Conservation (phyloP, 306 rosid genomes). For the Mimosa bimucronata region DNA sequence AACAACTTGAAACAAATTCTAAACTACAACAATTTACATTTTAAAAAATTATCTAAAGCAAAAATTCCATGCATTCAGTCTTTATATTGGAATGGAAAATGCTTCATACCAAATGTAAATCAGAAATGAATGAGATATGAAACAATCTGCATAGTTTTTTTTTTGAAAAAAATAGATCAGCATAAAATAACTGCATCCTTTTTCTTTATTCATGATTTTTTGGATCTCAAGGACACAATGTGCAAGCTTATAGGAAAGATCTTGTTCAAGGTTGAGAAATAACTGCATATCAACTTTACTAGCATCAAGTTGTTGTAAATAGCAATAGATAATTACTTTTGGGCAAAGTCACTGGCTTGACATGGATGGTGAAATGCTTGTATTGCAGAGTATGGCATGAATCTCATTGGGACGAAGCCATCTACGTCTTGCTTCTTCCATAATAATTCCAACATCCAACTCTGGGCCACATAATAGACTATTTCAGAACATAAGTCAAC, state of each 20-base stretch:
- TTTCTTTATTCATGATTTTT: neutral
- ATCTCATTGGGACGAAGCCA: slow-evolving; percentile 99
- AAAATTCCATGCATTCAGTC: slow-evolving; percentile 24
- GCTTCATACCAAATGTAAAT: neutral
- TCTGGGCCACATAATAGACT: slow-evolving; percentile 54
- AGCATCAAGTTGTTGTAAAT: slow-evolving; percentile 26
- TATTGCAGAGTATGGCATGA: slow-evolving; percentile 83
- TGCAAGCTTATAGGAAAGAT: neutral
- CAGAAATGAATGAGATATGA: slow-evolving; percentile 2
- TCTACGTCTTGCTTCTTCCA: slow-evolving; percentile 78
- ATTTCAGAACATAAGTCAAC: slow-evolving; percentile 34
- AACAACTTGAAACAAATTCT: no score
- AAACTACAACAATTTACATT: no score
- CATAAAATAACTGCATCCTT: slow-evolving; percentile 7
- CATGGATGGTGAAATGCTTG: slow-evolving; percentile 73
- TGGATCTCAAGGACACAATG: neutral
- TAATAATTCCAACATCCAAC: slow-evolving; percentile 64
- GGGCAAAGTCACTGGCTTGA: slow-evolving; percentile 90
- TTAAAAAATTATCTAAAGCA: neutral
- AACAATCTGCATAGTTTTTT: neutral
- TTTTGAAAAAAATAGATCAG: slow-evolving; percentile 13
- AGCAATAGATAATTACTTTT: slow-evolving; percentile 60
- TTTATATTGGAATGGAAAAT: slow-evolving; percentile 4
- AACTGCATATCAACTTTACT: slow-evolving; percentile 31
- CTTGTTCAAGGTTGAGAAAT: neutral